Base-by-base conservation (phyloP, 2,329 filamentous ascomycete genomes). In the Monilinia vaccinii-corymbosi region DNA sequence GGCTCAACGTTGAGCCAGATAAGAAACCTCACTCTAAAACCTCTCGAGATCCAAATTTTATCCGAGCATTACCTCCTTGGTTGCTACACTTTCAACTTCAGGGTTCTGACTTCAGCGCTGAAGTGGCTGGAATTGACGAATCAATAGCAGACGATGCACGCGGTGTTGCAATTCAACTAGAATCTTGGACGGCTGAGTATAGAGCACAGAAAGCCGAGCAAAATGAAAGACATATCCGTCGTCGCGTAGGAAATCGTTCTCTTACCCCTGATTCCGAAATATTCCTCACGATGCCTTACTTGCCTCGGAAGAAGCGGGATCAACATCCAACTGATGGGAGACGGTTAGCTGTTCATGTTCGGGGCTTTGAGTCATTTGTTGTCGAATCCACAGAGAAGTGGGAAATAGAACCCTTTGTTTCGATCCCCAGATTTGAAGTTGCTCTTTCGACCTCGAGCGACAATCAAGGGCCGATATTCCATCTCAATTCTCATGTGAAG, bases 101-200 rank as follows among this genome's bases (percentile, higher is more conserved):
- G 71, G 91, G 90, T 1, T 88, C 88, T 5, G 91, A 96, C 64
- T 91, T 96, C 68, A 94, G 89, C 67, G 78, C 96, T 55, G 93
- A 99, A 72, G 82, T 97, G 57, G 94, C 94, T 21, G 94, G 94
- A 2, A 79, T 94, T 25, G 95, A 99, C 70, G 79, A 86, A 51
- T 84, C 86, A 23, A 90, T 97, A 38, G 96, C 92, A 0, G 82
- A 86, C 48, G 84, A 93, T 60, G 88, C 88, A 16, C 84, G 91
- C 25, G 94, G 94, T 21, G 80, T 96, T 45, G 91, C 90, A 0
- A 71, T 99, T 18, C 92, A 97, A 69, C 77, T 97, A 48, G 90
- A 96, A 65, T 89, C 86, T 0, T 94, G 92, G 83, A 89, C 87
- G 0, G 85, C 89, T 4, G 91, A 97, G 67, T 99, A 99, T 73